A percentile compares a stretch with the other conserved stretches of the same genome.
Conservation (phyloP, 108 stramenopile genomes). For the Chaetoceros tenuissimus region DNA sequence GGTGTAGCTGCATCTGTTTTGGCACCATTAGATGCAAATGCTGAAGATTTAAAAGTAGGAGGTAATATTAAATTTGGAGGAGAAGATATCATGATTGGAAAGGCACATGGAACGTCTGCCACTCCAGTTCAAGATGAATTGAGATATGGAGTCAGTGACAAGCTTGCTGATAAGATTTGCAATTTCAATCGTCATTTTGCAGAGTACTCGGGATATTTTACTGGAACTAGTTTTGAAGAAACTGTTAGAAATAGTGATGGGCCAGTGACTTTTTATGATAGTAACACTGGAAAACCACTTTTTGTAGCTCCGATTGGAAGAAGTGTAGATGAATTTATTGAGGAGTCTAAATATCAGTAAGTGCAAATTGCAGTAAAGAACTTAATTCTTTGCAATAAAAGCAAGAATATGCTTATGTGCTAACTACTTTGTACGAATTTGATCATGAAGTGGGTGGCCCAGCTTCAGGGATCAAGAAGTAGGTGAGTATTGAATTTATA, state of each 20-base stretch:
- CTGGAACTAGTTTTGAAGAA: constrained; percentile 45
- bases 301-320: constrained; percentile 77
- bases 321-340: constrained; percentile 55
- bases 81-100: constrained; percentile 47
- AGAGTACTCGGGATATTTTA: constrained; percentile 77
- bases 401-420: too few relatives aligned
- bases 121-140: constrained; percentile 55
- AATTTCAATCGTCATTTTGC: constrained; percentile 86
- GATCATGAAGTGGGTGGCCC: constrained; percentile 58
- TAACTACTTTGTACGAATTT: not conserved
- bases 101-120: constrained; percentile 60
- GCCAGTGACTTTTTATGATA: constrained; percentile 80
- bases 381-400: too few relatives aligned
- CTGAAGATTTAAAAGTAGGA: constrained; percentile 7
- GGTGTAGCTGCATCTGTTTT: not conserved
- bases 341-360: constrained; percentile 33
- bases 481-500: too few relatives aligned
- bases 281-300: constrained; percentile 75
- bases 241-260: constrained; percentile 21
- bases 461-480: constrained; percentile 76
- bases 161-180: constrained; percentile 64
- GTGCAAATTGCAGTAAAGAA: too few relatives aligned
- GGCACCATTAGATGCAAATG: not conserved
- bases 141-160: constrained; percentile 37
- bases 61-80: constrained; percentile 34